These are phyloP conservation scores for Penicillium glabrum DNA, from an alignment of 2,329 filamentous ascomycete genomes.

Conservation along the genomic window DNA sequence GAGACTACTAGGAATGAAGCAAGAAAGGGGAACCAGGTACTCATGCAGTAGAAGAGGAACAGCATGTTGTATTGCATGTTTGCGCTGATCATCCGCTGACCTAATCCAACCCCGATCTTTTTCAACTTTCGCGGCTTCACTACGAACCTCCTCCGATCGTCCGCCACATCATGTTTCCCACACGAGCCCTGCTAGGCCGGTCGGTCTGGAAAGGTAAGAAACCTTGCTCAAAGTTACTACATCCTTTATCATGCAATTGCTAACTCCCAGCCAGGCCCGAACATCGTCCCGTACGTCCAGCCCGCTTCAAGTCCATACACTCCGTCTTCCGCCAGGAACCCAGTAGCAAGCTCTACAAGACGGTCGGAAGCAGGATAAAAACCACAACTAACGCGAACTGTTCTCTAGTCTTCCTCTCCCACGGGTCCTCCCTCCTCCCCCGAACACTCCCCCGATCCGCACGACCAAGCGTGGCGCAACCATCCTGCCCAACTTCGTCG, in stretches of 20 bases:
- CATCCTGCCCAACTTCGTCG: conserved; percentile 89
- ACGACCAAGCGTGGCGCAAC: conserved; percentile 87
- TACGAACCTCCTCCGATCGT: conserved; percentile 9
- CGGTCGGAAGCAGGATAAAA: background rate
- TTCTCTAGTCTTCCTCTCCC: conserved; percentile 41
- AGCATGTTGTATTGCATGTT: background rate
- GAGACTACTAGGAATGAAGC: background rate
- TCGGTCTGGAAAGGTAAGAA: conserved; percentile 82
- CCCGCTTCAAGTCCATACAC: background rate
- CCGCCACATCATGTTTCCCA: conserved; percentile 62
- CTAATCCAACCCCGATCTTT: conserved; percentile 3
- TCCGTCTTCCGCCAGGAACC: background rate
- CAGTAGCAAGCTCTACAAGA: background rate
- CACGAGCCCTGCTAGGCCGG: conserved; percentile 66
- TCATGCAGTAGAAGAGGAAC: background rate
- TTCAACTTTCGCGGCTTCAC: conserved; percentile 17
- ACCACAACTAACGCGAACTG: background rate
- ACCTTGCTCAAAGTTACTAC: background rate
- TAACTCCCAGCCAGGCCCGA: conserved; percentile 55
- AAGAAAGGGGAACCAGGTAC: background rate
- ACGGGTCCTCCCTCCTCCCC: conserved; percentile 50
- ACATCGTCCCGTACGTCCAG: conserved; percentile 66
- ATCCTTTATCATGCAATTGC: background rate
- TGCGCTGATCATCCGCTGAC: background rate
- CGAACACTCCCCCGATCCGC: conserved; percentile 71